Percentiles rank a stretch among this genome's conserved stretches.
Evolutionary conservation across 2,329 filamentous ascomycete species (phyloP).

Genomic region (Pseudogymnoascus sp.): DNA sequence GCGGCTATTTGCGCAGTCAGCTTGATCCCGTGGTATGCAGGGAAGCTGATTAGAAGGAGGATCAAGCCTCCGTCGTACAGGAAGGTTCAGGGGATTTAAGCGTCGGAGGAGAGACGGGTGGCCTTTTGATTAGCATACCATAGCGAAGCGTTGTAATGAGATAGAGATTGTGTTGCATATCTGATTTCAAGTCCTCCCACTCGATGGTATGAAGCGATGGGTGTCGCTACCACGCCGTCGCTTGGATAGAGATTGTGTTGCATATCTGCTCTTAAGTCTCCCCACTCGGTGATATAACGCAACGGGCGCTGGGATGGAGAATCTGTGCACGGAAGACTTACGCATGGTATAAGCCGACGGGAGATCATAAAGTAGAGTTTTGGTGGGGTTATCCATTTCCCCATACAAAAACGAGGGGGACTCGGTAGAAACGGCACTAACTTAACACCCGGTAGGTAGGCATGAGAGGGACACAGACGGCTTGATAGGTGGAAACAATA

Average conservation of each 20-base stretch:
- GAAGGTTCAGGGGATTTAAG: slow-evolving; percentile 68
- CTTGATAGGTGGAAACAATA: neutral
- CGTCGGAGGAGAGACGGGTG: neutral
- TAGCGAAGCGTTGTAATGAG: neutral
- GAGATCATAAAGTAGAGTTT: neutral
- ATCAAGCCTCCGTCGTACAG: slow-evolving; percentile 91
- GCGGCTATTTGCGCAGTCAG: slow-evolving; percentile 72
- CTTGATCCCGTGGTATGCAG: slow-evolving; percentile 78
- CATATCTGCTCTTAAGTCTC: too few species aligned
- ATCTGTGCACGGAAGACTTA: neutral
- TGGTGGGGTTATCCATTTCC: neutral
- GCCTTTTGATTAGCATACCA: neutral
- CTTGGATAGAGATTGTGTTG: neutral
- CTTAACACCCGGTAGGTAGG: neutral
- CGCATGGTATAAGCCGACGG: neutral
- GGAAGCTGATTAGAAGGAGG: slow-evolving; percentile 75
- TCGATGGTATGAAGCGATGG: neutral
- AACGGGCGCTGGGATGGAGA: too few species aligned
- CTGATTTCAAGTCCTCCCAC: neutral
- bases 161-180: neutral
- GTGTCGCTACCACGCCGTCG: too few species aligned
- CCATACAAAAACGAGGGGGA: neutral
- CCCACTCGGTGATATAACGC: neutral
- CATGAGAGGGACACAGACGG: neutral
- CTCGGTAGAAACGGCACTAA: neutral